Evolutionary conservation across 306 rosid genomes (phyloP).

Genomic region (Glycine latifolia): DNA sequence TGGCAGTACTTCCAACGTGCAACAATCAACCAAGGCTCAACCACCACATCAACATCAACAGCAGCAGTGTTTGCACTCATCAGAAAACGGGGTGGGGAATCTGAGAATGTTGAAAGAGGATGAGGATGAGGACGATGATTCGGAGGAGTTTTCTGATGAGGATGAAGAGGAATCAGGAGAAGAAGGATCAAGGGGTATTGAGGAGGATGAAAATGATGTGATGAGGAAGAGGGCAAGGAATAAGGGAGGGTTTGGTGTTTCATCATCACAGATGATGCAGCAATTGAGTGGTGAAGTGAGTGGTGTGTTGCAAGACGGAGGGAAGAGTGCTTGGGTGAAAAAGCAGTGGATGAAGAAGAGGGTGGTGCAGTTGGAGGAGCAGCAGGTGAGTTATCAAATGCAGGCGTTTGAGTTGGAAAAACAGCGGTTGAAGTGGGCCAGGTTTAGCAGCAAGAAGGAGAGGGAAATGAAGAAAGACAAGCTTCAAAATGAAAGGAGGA

Average conservation of each 20-base stretch:
- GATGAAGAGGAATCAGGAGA: slow-evolving; percentile 68
- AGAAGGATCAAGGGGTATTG: slow-evolving; percentile 56
- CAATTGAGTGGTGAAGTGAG: slow-evolving; percentile 59
- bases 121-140: slow-evolving; percentile 63
- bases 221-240: slow-evolving; percentile 57
- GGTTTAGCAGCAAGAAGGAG: slow-evolving; percentile 84
- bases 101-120: slow-evolving; percentile 65
- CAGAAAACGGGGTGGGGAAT: slow-evolving; percentile 54
- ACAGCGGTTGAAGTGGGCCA: slow-evolving; percentile 81
- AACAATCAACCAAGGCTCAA: slow-evolving; percentile 46
- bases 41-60: slow-evolving; percentile 30
- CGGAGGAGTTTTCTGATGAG: slow-evolving; percentile 64
- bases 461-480: slow-evolving; percentile 86
- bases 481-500: slow-evolving; percentile 70
- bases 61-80: slow-evolving; percentile 61
- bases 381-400: slow-evolving; percentile 54
- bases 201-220: slow-evolving; percentile 66
- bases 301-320: slow-evolving; percentile 70
- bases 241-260: slow-evolving; percentile 39
- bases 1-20: slow-evolving; percentile 21
- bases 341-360: slow-evolving; percentile 81
- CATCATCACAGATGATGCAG: slow-evolving; percentile 47
- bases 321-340: slow-evolving; percentile 72
- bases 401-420: slow-evolving; percentile 81
- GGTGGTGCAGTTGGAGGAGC: slow-evolving; percentile 70